phyloP scores from a whole-genome alignment of 495 filamentous ascomycete genomes.

The Bathelium albidoporum region DNA sequence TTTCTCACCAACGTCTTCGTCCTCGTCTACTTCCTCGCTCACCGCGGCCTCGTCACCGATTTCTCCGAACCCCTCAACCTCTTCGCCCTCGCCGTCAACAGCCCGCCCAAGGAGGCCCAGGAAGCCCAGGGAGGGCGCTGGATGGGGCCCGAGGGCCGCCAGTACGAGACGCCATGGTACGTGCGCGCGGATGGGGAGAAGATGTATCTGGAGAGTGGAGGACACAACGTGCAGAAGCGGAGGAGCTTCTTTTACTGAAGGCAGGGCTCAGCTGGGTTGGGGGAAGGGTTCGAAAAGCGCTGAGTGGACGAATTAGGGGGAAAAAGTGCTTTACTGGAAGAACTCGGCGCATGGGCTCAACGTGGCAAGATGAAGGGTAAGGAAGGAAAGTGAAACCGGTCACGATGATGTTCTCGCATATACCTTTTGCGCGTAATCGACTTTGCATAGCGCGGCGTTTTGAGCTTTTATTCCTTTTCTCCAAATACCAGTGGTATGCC shows the following conservation, averaged over 20 bases:
- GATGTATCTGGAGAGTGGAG: background rate
- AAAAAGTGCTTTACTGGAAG: too few species aligned
- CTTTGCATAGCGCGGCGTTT: too few species aligned
- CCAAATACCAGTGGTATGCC: too few species aligned
- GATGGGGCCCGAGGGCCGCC: background rate
- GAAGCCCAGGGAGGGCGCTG: background rate
- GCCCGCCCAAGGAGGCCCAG: slow-evolving; percentile 39
- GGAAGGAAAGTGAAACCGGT: too few species aligned
- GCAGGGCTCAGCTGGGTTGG: too few species aligned
- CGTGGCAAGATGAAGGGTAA: too few species aligned
- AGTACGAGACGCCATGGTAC: slow-evolving; percentile 1
- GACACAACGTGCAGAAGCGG: background rate
- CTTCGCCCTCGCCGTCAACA: slow-evolving; percentile 59
- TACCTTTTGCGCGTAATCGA: too few species aligned
- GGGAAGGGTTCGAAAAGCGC: too few species aligned
- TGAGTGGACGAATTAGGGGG: too few species aligned
- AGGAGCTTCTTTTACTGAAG: background rate
- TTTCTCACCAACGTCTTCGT: slow-evolving; percentile 54
- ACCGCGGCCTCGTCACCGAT: slow-evolving; percentile 53
- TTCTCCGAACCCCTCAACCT: slow-evolving; percentile 67
- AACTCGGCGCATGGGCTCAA: too few species aligned
- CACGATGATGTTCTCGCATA: too few species aligned
- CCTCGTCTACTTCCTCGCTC: slow-evolving; percentile 44
- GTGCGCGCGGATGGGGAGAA: background rate
- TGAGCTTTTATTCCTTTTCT: too few species aligned